phyloP scores from a whole-genome alignment of 1,284 basidiomycete species.

The Ustilago cynodontis region DNA sequence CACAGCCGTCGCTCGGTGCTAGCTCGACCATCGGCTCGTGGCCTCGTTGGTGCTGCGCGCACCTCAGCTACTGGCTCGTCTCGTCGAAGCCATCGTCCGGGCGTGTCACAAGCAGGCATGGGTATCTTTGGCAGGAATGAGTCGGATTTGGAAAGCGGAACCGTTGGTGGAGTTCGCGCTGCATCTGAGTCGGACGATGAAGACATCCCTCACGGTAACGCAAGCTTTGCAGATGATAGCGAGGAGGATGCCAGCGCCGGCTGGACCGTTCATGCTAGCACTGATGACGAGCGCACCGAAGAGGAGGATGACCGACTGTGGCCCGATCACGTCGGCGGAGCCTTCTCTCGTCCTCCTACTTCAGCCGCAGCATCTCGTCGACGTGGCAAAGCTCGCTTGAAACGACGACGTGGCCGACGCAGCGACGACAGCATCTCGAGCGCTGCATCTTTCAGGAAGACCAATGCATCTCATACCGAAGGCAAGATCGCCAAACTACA shows the following conservation, averaged over 20 bases:
- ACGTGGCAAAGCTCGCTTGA: slow-evolving; percentile 26
- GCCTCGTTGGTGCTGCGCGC: neutral
- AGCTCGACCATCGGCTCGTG: slow-evolving; percentile 6
- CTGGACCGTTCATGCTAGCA: slow-evolving; percentile 22
- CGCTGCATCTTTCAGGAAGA: slow-evolving; percentile 11
- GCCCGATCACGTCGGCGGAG: slow-evolving; percentile 57
- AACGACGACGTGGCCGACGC: slow-evolving; percentile 36
- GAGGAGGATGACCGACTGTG: slow-evolving; percentile 35
- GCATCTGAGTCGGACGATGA: slow-evolving; percentile 44
- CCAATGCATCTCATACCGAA: slow-evolving; percentile 16
- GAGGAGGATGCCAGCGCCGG: slow-evolving; percentile 9
- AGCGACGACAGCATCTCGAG: slow-evolving; percentile 34
- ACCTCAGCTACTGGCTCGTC: slow-evolving; percentile 4
- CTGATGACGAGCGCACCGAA: slow-evolving; percentile 36
- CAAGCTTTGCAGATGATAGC: slow-evolving; percentile 7
- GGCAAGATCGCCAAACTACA: slow-evolving; percentile 28
- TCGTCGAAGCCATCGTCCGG: slow-evolving; percentile 9
- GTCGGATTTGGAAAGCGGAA: slow-evolving; percentile 52
- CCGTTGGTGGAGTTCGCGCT: slow-evolving; percentile 55
- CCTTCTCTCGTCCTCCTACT: slow-evolving; percentile 45
- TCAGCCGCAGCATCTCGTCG: slow-evolving; percentile 12
- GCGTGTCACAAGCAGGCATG: slow-evolving; percentile 30
- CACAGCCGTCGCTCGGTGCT: slow-evolving; percentile 8
- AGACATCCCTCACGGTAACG: neutral
- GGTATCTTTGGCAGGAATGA: slow-evolving; percentile 58